Evolutionary conservation across 1,139 yeast species (phyloP).

Genomic region (Kodamaea fungicola): DNA sequence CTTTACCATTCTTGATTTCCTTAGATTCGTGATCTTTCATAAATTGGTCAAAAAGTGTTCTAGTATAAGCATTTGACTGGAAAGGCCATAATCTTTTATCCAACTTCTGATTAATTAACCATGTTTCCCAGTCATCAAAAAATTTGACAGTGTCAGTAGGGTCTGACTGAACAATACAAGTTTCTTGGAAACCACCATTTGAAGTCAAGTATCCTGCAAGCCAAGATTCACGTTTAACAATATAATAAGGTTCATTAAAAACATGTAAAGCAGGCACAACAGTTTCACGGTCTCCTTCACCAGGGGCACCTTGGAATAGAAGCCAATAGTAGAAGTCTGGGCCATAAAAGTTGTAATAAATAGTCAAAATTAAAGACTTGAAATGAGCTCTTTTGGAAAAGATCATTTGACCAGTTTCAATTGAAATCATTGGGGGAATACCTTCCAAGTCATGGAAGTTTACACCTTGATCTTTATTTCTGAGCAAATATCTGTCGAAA

Average conservation of each 20-base stretch:
- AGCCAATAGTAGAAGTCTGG: constrained; percentile 27
- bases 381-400: constrained; percentile 31
- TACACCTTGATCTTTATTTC: constrained; percentile 17
- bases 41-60: constrained; percentile 21
- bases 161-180: constrained; percentile 33
- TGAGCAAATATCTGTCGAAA: constrained; percentile 19
- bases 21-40: constrained; percentile 7
- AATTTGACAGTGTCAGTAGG: constrained; percentile 24
- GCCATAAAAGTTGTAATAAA: constrained; percentile 33
- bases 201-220: constrained; percentile 22
- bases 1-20: constrained; percentile 5
- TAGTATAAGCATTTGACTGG: constrained; percentile 27
- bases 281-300: constrained; percentile 40
- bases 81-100: constrained; percentile 33
- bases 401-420: constrained; percentile 37
- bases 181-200: constrained; percentile 22
- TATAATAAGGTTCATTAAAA: constrained; percentile 32
- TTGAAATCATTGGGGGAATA: constrained; percentile 25
- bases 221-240: constrained; percentile 22
- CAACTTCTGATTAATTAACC: constrained; percentile 18
- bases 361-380: constrained; percentile 25
- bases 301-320: constrained; percentile 37
- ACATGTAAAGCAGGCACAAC: constrained; percentile 37
- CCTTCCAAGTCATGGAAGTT: constrained; percentile 34
- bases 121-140: constrained; percentile 26